Evolutionary conservation across 306 rosid genomes (phyloP), one percentile per base, ranked within the genome.

Genomic region (Boehmeria nivea): DNA sequence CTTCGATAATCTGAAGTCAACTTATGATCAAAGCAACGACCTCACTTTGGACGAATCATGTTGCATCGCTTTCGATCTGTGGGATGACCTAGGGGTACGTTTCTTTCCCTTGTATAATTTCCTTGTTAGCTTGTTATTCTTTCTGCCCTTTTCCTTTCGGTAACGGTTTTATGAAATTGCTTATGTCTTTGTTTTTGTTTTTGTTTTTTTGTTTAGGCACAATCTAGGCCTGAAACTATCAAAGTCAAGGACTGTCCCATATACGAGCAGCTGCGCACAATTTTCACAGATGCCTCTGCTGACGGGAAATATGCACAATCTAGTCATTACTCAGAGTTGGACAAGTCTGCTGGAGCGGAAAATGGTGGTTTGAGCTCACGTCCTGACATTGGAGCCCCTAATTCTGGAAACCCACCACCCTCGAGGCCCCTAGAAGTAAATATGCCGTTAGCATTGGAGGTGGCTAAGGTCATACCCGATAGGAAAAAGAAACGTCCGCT

Each of bases 251-350:
- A 81, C 51, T 83, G 87, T 56, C 89, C 93, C 31, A 83, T 89
- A 76, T 83, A 89, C 51, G 93, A 85, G 76, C 97, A 83, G 64
- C 81, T 89, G 38, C 75, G 93, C 69, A 49, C 81, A 40, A 85
- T 89, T 44, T 85, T 89, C 79, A 75, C 72, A 3, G 93, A 89
- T 58, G 61, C 95, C 18, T 81, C 78, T 1, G 89, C n/a, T n/a
- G n/a, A n/a, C n/a, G n/a, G n/a, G n/a, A 81, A 78, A 65, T 85
- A 85, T 38, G 97, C 89, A 17, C 89, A 83, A 63, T 85, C 95
- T 67, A 89, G 97, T 70, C 97, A 81, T 63, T 83, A 83, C 6
- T 87, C 73, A 63, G 83, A 76, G 68, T 57, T 77, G 63, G 87
- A 75, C 70, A 89, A 81, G 66, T 51, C n/a, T n/a, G n/a, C n/a